These are phyloP conservation scores for Neonothopanus nambi DNA, from an alignment of 1,284 basidiomycete species.

Conservation along the genomic window DNA sequence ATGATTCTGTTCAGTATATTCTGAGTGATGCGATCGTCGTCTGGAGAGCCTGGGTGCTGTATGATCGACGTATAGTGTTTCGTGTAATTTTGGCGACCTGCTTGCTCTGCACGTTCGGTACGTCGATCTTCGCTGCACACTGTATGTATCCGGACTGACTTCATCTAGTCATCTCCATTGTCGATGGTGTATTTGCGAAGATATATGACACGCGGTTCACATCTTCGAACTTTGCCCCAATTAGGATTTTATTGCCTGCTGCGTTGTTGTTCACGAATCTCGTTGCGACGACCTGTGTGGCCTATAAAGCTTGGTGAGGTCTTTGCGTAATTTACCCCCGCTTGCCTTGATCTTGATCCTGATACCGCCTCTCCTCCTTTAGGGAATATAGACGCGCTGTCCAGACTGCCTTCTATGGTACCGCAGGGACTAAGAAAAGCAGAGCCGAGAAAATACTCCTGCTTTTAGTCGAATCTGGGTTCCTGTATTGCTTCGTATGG, in stretches of 20 bases:
- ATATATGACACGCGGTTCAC: too few species aligned
- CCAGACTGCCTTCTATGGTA: not conserved
- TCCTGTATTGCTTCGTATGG: constrained; percentile 8
- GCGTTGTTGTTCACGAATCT: constrained; percentile 6
- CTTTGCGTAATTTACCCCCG: not conserved
- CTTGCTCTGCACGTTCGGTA: not conserved
- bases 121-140: not conserved
- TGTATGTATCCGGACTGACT: not conserved
- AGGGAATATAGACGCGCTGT: constrained; percentile 7
- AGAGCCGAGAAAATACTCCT: not conserved
- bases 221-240: too few species aligned
- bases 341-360: not conserved
- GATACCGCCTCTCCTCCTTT: not conserved
- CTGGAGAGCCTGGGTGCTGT: constrained; percentile 11
- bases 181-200: too few species aligned
- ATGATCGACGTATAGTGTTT: not conserved
- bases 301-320: constrained; percentile 6
- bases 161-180: not conserved
- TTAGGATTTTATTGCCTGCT: not conserved
- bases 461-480: constrained; percentile 9
- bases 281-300: constrained; percentile 1
- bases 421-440: not conserved
- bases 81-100: not conserved
- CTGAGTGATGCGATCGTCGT: constrained; percentile 5
- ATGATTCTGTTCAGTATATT: constrained; percentile 1